phyloP scores from a whole-genome alignment of 495 filamentous ascomycete genomes.

The Thozetella sp. region DNA sequence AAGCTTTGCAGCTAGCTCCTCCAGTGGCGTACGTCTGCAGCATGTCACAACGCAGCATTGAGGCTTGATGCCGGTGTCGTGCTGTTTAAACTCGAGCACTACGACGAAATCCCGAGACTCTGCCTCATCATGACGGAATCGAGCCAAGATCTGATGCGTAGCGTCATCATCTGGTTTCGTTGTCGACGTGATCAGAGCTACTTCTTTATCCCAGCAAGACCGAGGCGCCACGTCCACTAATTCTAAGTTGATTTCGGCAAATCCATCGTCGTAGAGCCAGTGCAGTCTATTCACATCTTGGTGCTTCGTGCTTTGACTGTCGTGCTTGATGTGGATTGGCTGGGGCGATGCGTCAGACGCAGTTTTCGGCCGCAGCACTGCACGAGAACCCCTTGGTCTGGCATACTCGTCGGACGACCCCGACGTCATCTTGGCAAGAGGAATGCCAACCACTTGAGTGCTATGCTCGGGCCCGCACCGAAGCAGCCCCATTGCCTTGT shows the following conservation, averaged over 20 bases:
- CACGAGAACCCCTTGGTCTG: constrained; percentile 4
- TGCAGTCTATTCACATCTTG: constrained; percentile 1
- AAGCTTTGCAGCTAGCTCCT: background rate
- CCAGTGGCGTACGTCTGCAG: constrained; percentile 5
- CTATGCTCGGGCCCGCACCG: constrained; percentile 13
- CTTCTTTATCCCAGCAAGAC: constrained; percentile 8
- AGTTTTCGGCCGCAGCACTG: background rate
- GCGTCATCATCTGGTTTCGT: background rate
- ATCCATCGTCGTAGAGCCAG: constrained; percentile 10
- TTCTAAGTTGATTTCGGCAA: constrained; percentile 8
- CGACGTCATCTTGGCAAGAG: constrained; percentile 1
- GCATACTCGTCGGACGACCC: constrained; percentile 10
- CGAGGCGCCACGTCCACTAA: constrained; percentile 7
- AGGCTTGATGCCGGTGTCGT: background rate
- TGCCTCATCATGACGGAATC: constrained; percentile 4
- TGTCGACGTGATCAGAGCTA: constrained; percentile 6
- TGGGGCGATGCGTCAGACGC: background rate
- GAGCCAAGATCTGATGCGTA: background rate
- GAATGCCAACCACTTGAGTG: constrained; percentile 12
- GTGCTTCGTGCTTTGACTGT: background rate
- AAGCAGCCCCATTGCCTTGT: constrained; percentile 8
- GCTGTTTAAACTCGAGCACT: constrained; percentile 8
- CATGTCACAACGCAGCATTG: constrained; percentile 10
- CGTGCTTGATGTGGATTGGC: background rate
- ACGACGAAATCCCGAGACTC: constrained; percentile 10